Evolutionary conservation across 495 filamentous ascomycete species (phyloP).

Genomic region (Trichoderma parareesei): DNA sequence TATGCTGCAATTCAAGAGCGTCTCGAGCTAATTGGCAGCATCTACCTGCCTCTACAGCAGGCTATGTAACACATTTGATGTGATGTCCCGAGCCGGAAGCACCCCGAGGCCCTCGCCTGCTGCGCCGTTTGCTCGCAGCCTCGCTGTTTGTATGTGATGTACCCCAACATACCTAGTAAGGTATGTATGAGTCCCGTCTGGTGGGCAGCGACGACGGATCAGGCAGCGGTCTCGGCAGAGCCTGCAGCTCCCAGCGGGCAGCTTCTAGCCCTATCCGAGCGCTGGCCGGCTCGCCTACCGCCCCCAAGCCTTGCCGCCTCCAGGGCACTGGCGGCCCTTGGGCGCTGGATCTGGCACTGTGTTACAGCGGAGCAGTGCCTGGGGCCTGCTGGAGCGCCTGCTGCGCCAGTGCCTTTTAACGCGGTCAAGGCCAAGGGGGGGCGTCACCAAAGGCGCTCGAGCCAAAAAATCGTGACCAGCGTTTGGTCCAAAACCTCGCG

Average conservation of each 20-base stretch:
- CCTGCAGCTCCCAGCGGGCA: background rate
- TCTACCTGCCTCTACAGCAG: too few species aligned
- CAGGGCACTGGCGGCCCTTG: background rate
- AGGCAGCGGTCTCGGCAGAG: background rate
- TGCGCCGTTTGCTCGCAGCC: too few species aligned
- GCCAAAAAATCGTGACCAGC: slow-evolving; percentile 10
- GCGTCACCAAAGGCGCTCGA: slow-evolving; percentile 5
- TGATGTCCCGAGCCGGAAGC: background rate
- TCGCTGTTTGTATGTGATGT: too few species aligned
- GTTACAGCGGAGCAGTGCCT: background rate
- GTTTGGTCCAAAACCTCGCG: slow-evolving; percentile 7
- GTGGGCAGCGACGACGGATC: background rate
- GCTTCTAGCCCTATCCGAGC: slow-evolving; percentile 7
- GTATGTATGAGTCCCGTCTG: background rate
- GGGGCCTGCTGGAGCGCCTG: background rate
- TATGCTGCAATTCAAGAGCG: background rate
- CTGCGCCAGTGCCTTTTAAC: background rate
- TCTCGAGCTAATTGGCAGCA: too few species aligned
- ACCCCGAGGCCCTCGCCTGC: background rate
- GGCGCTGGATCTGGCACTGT: slow-evolving; percentile 3
- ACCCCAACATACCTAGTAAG: too few species aligned
- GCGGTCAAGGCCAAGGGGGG: background rate
- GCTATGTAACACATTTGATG: background rate
- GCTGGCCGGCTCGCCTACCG: background rate
- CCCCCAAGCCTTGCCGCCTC: background rate